phyloP scores from a whole-genome alignment of 2,329 filamentous ascomycete genomes.

The Onygenales sp. region DNA sequence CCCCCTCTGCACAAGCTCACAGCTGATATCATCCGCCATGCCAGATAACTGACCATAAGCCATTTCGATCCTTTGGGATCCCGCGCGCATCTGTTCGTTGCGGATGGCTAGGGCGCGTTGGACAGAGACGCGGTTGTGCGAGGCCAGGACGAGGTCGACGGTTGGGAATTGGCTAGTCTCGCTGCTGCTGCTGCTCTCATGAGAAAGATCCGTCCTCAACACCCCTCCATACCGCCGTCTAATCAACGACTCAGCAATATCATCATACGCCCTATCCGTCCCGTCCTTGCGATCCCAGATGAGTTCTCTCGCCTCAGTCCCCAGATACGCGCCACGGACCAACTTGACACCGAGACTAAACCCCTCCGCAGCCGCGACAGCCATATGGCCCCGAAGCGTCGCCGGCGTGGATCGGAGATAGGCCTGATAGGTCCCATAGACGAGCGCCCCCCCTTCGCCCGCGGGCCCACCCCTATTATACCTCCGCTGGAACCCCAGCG shows the following conservation, averaged over 20 bases:
- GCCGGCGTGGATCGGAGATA: conserved; percentile 57
- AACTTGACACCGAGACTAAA: conserved; percentile 65
- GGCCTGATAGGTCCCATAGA: conserved; percentile 72
- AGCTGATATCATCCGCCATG: conserved; percentile 52
- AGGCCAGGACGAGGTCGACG: conserved; percentile 61
- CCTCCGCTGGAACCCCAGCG: conserved; percentile 59
- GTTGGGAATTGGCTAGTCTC: conserved; percentile 39
- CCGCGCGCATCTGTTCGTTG: conserved; percentile 30
- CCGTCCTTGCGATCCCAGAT: conserved; percentile 62
- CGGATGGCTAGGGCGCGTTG: conserved; percentile 40
- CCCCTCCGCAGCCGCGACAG: conserved; percentile 46
- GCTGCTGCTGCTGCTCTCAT: conserved; percentile 16
- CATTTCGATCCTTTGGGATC: conserved; percentile 36
- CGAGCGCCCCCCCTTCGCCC: conserved; percentile 42
- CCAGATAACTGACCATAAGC: conserved; percentile 48
- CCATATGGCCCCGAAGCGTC: conserved; percentile 53
- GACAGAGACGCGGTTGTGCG: conserved; percentile 70
- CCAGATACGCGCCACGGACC: conserved; percentile 64
- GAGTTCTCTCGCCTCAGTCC: conserved; percentile 57
- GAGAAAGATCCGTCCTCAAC: conserved; percentile 27
- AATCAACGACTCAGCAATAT: conserved; percentile 57
- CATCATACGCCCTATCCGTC: conserved; percentile 64
- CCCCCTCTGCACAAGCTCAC: conserved; percentile 32
- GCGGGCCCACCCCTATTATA: conserved; percentile 49
- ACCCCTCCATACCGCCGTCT: conserved; percentile 47